Evolutionary conservation across 2,329 filamentous ascomycete genomes (phyloP).

Genomic region (Massarina eburnea): DNA sequence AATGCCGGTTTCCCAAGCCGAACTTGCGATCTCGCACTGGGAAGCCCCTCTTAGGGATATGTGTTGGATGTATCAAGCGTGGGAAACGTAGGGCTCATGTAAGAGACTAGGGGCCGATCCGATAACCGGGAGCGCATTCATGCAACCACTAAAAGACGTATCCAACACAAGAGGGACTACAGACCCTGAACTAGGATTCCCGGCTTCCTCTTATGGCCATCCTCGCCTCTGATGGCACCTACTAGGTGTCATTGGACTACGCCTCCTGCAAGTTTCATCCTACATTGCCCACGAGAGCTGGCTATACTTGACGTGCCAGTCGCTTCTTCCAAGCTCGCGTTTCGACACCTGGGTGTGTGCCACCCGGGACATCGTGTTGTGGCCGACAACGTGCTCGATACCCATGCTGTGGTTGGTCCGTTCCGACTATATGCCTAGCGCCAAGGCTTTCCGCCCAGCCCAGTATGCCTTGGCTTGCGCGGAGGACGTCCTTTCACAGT

Average conservation of each 20-base stretch:
- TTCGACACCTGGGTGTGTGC: not conserved
- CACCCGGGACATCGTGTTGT: not conserved
- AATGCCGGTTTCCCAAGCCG: not conserved
- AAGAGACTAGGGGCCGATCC: slow-evolving; percentile 4
- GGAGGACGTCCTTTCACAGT: slow-evolving; percentile 2
- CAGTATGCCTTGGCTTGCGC: not conserved
- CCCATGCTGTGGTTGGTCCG: not conserved
- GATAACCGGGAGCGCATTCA: slow-evolving; percentile 3
- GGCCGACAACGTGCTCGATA: slow-evolving; percentile 4
- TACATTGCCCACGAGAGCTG: not conserved
- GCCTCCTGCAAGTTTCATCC: not conserved
- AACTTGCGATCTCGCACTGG: not conserved
- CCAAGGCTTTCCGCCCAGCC: slow-evolving; percentile 3
- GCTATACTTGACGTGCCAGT: not conserved
- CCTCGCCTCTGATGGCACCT: not conserved
- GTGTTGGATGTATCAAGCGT: not conserved
- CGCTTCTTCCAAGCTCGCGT: not conserved
- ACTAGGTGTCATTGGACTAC: not conserved
- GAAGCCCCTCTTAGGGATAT: not conserved
- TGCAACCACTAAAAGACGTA: not conserved
- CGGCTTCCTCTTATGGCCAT: not conserved
- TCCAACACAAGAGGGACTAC: not conserved
- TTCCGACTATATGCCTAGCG: not conserved
- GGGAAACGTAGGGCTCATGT: not conserved
- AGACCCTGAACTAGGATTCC: not conserved